These are phyloP conservation scores for Lippia alba DNA, from an alignment of 305 asterid species.

Conservation along the genomic window DNA sequence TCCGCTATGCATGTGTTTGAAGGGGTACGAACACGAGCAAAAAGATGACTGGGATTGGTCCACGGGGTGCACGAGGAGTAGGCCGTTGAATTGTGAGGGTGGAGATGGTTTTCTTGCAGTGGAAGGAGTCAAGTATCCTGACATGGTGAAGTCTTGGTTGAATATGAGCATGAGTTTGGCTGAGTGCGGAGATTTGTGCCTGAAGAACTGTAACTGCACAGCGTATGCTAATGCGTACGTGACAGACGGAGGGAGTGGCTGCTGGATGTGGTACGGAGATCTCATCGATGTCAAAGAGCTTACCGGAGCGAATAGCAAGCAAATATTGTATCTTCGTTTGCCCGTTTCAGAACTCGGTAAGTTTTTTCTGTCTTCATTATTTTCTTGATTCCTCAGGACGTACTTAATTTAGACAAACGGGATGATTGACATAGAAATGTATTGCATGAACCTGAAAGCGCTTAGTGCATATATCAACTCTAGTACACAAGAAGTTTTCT, in stretches of 20 bases:
- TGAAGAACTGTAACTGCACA: constrained; percentile 42
- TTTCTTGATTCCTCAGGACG: too few species aligned
- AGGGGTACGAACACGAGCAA: constrained; percentile 42
- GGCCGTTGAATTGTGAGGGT: constrained; percentile 37
- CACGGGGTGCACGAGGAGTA: constrained; percentile 46
- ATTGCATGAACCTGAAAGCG: too few species aligned
- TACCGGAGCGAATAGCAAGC: constrained; percentile 27
- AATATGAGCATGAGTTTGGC: constrained; percentile 35
- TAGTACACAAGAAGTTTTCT: too few species aligned
- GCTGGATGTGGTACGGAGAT: constrained; percentile 53
- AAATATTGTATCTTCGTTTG: constrained; percentile 36
- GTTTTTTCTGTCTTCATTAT: neutral
- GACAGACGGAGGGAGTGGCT: constrained; percentile 41
- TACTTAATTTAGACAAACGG: too few species aligned
- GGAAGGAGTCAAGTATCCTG: constrained; percentile 45
- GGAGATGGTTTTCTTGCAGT: constrained; percentile 43
- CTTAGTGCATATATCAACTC: too few species aligned
- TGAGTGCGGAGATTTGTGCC: constrained; percentile 44
- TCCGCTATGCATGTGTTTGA: constrained; percentile 43
- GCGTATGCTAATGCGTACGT: constrained; percentile 46
- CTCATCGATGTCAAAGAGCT: constrained; percentile 44
- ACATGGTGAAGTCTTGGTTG: constrained; percentile 32
- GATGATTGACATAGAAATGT: too few species aligned
- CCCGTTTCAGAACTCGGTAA: constrained; percentile 34
- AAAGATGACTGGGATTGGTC: constrained; percentile 53